Evolutionary conservation across 1,284 basidiomycete genomes (phyloP).

Genomic region (Irpex rosettiformis): DNA sequence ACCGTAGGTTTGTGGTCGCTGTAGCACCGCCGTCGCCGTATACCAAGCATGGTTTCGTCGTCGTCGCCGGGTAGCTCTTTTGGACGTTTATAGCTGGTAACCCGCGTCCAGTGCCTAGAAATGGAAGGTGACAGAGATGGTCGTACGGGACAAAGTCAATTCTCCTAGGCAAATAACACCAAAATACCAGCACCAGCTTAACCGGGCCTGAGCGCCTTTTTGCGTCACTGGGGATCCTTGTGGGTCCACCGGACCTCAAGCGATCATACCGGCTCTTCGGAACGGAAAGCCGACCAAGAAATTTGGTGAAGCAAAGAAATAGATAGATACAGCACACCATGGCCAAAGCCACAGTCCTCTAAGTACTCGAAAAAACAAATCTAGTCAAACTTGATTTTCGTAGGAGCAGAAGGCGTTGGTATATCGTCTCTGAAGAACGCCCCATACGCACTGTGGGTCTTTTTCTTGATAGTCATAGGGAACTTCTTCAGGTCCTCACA

Average conservation of each 20-base stretch:
- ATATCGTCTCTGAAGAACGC: slow-evolving; percentile 86
- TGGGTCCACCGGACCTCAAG: not conserved
- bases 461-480: slow-evolving; percentile 97
- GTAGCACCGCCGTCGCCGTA: not conserved
- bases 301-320: no score
- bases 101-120: no score
- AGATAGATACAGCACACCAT: not conserved
- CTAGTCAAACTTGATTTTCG: slow-evolving; percentile 78
- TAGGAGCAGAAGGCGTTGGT: slow-evolving; percentile 71
- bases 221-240: not conserved
- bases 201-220: not conserved
- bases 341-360: no score
- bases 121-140: not conserved
- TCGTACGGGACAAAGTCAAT: not conserved
- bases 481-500: slow-evolving; percentile 84
- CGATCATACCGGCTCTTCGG: not conserved
- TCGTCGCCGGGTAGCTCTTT: no score
- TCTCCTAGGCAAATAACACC: not conserved
- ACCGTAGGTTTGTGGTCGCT: not conserved
- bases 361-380: no score
- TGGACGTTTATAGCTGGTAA: no score
- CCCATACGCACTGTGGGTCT: slow-evolving; percentile 80
- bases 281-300: not conserved
- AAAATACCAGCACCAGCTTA: not conserved
- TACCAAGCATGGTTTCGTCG: not conserved